Conservation (phyloP, 768 basidiomycete genomes). For the Tricholoma terreum region DNA sequence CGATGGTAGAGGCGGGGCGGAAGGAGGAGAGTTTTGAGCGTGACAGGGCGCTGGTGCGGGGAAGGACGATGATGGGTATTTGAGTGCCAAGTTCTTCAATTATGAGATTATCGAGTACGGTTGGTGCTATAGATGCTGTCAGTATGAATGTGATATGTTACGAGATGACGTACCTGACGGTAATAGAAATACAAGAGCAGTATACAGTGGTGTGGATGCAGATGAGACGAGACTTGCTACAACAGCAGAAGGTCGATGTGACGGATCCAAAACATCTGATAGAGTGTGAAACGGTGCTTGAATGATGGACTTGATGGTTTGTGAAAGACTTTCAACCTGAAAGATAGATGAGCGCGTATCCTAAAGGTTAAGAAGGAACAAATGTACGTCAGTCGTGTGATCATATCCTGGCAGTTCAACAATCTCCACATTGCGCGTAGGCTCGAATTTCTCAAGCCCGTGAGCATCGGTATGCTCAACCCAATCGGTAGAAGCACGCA, state of each 20-base stretch:
- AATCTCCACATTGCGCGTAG: constrained; percentile 63
- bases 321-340: constrained; percentile 33
- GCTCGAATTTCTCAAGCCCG: constrained; percentile 64
- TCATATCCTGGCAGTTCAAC: constrained; percentile 47
- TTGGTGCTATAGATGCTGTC: constrained; percentile 26
- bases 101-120: constrained; percentile 40
- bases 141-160: constrained; percentile 5
- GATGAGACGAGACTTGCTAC: constrained; percentile 56
- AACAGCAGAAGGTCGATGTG: constrained; percentile 47
- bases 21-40: constrained; percentile 50
- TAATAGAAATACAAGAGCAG: constrained; percentile 54
- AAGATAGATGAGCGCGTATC: constrained; percentile 8
- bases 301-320: constrained; percentile 38
- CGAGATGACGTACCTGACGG: constrained; percentile 39
- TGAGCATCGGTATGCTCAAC: constrained; percentile 61
- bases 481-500: constrained; percentile 71
- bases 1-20: constrained; percentile 46
- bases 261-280: constrained; percentile 50
- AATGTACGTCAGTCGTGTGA: constrained; percentile 39
- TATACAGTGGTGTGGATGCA: constrained; percentile 55
- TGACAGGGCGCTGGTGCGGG: constrained; percentile 33
- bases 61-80: constrained; percentile 57
- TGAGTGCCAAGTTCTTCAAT: constrained; percentile 49
- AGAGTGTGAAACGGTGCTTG: constrained; percentile 56
- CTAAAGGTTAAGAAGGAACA: background rate